Base-by-base conservation (phyloP, 345 rosid species). In the Gossypium rotundifolium region DNA sequence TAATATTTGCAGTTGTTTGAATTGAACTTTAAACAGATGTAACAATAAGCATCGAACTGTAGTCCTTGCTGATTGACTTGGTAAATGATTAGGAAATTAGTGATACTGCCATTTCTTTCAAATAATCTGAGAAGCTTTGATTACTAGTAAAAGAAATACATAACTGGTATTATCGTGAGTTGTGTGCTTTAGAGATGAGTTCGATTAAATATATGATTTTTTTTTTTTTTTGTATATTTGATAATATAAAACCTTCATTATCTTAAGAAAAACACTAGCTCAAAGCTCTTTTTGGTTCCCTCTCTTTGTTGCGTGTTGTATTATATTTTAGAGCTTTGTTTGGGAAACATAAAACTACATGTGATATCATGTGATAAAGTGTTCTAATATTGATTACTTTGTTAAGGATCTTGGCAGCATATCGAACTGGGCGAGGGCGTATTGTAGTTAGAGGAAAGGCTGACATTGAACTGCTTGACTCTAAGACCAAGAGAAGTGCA, bases 391-490 rank as follows among this genome's bases (percentile, higher is more conserved):
- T 78, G 33, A 57, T 40, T 81, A 12, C 74, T 71, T 76, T 75
- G 18, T 79, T 67, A 63, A 93, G 98, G 83, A 89, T 94, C 75
- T 85, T 94, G 78, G 96, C 91, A 12, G 97, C 98, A 46, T 92
- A 94, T 84, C 98, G 96, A 77, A 89, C 93, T 72, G 98, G 98
- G 74, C 83, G 85, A 70, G 98, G 97, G 51, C 89, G 97, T 72
- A 83, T 94, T 48, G 77, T 90, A 65, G 87, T 92, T 58, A 88
- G 98, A 81, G 98, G 98, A 44, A 92, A 93, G 84, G 84, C 89
- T 72, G 91, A 91, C 65, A 81, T 92, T 80, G 98, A 94, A 82
- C 44, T 88, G 80, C 82, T 94, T 11, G 98, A 94, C 83, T 76
- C 93, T 12, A 91, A 85, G 80, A 85, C 90, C 74, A 94, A 94